Base-by-base conservation (phyloP, 306 rosid species). In the Citrullus mucosospermus region DNA sequence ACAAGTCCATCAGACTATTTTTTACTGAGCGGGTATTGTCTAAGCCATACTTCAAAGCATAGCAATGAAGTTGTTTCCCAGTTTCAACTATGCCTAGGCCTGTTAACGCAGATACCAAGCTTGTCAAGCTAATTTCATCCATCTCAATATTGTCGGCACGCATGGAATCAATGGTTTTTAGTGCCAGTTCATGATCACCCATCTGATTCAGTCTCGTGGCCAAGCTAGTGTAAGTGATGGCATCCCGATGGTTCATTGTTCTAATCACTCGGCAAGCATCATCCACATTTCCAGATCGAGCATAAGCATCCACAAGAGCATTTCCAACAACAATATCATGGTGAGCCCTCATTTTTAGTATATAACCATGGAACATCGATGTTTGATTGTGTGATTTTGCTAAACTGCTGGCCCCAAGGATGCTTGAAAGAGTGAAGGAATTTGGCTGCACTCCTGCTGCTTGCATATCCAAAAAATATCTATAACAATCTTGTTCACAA, bases 261-360 rank as follows among this genome's bases (percentile, higher is more conserved):
- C 81, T 51, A 56, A 89, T 48, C 59, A 86, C 88, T 51, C 78
- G 75, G 88, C 92, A 80, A 2, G 90, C 91, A 78, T 84, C 87
- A 56, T 84, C 78, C 43, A 63, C 77, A 91, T 82, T 83, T 34
- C 86, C 91, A 10, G 80, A 63, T 69, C 89, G 85, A 72, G 89
- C 90, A 85, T 91, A 91, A 56, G 91, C 87, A 79, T 91, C 91
- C 75, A 91, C 88, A 60, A 91, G 96, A 82, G 96, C 87, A 80
- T 91, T 91, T 66, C 82, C 90, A 75, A 91, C 90, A 63, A 71
- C 83, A 46, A 80, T 80, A 68, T 89, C 86, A 28, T 80, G 9
- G 59, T 79, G 83, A 17, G 81, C 85, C 79, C 82, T 85, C 28
- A 84, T 61, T 88, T 89, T 91, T 25, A 91, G 79, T 41, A 88